These are phyloP conservation scores for Carex myosuroides DNA, from an alignment of 176 grass and related monocot genomes.

Conservation along the genomic window DNA sequence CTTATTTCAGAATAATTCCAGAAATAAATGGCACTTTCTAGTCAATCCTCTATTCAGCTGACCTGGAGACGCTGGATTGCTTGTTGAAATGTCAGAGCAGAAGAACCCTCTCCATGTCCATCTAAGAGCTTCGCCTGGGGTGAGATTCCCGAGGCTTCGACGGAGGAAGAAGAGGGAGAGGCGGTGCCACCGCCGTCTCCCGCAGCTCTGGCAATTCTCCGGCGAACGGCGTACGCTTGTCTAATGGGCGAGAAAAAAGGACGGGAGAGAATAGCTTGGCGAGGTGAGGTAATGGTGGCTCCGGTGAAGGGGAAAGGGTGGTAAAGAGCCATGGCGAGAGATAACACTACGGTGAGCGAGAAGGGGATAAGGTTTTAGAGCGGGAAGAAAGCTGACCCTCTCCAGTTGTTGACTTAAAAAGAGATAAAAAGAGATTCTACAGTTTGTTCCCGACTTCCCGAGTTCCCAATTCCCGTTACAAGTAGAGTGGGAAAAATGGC, in stretches of 20 bases:
- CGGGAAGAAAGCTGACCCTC: constrained; percentile 2
- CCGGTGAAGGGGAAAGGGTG: constrained; percentile 17
- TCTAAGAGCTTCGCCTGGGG: constrained; percentile 6
- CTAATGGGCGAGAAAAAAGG: neutral
- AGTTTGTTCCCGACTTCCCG: neutral
- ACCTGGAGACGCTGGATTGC: constrained; percentile 97
- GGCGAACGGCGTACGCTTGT: neutral
- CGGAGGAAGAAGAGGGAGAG: constrained; percentile 1
- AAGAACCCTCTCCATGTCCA: neutral
- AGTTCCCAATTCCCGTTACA: too few species aligned
- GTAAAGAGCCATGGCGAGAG: constrained; percentile 15
- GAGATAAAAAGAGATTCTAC: neutral
- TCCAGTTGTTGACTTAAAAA: neutral
- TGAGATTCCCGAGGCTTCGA: neutral
- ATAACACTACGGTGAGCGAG: neutral
- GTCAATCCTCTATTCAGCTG: neutral
- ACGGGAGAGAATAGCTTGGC: neutral
- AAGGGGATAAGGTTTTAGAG: constrained; percentile 8
- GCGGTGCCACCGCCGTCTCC: constrained; percentile 18
- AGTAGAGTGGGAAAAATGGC: too few species aligned
- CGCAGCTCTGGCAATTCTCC: constrained; percentile 4
- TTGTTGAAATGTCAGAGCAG: constrained; percentile 83
- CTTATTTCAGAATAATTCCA: neutral
- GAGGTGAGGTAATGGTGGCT: neutral
- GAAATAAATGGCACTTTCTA: neutral